A percentile compares a stretch with the other conserved stretches of the same genome.
Conservation (phyloP, 495 filamentous ascomycete genomes). For the Oidiodendron maius region DNA sequence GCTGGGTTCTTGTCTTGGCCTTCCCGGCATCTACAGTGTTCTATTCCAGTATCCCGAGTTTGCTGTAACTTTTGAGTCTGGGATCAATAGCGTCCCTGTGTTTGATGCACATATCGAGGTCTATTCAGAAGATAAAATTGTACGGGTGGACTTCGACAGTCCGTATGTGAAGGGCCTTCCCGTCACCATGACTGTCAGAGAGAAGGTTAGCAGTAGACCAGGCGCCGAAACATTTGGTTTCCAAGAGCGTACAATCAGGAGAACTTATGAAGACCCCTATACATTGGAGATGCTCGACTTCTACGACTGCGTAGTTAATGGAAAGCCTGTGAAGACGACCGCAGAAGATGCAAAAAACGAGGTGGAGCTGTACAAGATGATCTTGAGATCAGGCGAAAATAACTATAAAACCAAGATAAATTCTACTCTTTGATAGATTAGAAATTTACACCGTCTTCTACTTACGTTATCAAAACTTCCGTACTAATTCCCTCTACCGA, state of each 20-base stretch:
- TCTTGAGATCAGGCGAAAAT: conserved; percentile 11
- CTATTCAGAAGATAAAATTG: conserved; percentile 43
- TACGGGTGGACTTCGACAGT: conserved; percentile 43
- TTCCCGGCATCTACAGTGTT: conserved; percentile 36
- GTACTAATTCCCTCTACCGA: no score
- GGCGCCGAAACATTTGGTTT: conserved; percentile 31
- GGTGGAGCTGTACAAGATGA: conserved; percentile 35
- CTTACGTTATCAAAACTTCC: no score
- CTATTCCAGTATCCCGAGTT: conserved; percentile 27
- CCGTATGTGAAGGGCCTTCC: conserved; percentile 44
- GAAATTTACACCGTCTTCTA: no score
- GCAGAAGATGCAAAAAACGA: conserved; percentile 44
- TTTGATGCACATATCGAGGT: conserved; percentile 54
- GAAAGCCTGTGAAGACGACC: conserved; percentile 41
- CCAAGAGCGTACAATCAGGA: no score
- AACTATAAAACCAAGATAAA: no score
- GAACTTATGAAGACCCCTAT: conserved; percentile 52
- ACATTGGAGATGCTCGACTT: conserved; percentile 42
- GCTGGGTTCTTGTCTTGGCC: conserved; percentile 35
- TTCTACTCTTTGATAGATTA: no score
- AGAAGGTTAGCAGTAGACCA: conserved; percentile 31
- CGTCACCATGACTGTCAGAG: conserved; percentile 42
- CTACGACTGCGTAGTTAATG: conserved; percentile 37
- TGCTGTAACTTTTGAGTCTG: conserved; percentile 48
- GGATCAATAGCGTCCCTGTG: conserved; percentile 44